These are phyloP conservation scores for Spencermartinsiella ligniputridi DNA, from an alignment of 1,139 yeast genomes.

Conservation along the genomic window DNA sequence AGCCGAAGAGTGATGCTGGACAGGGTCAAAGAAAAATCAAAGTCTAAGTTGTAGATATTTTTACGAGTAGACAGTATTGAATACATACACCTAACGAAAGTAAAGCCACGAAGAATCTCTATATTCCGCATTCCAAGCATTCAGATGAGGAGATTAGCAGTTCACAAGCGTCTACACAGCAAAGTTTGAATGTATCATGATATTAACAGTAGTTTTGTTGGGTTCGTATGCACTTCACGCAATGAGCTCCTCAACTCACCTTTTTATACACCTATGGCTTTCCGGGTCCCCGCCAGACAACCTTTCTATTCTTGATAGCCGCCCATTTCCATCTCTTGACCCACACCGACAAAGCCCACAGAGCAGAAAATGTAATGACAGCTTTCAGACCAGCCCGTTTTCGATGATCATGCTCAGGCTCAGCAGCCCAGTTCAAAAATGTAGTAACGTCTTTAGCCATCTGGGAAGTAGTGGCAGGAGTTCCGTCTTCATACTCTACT, in stretches of 20 bases:
- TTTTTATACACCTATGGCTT: too few relatives aligned
- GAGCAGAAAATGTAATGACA: constrained; percentile 67
- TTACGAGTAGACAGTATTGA: too few relatives aligned
- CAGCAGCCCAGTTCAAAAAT: constrained; percentile 97
- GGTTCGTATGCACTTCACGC: too few relatives aligned
- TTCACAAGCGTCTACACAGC: too few relatives aligned
- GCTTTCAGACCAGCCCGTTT: constrained; percentile 97
- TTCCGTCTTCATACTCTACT: constrained; percentile 98
- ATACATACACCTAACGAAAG: too few relatives aligned
- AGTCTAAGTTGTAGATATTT: too few relatives aligned
- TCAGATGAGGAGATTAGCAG: too few relatives aligned
- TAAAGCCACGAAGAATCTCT: too few relatives aligned
- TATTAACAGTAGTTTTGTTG: too few relatives aligned
- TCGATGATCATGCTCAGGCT: constrained; percentile 98
- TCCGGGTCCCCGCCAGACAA: constrained; percentile 80
- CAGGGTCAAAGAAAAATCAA: neutral
- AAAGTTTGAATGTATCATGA: too few relatives aligned
- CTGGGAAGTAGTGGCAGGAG: constrained; percentile 97
- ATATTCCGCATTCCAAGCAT: too few relatives aligned
- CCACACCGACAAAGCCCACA: constrained; percentile 82
- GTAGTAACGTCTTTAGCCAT: constrained; percentile 98
- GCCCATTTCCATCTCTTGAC: constrained; percentile 99
- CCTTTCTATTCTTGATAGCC: constrained; percentile 91
- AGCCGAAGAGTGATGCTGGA: constrained; percentile 42
- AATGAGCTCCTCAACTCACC: too few relatives aligned